Evolutionary conservation across 2,329 filamentous ascomycete species (phyloP).

Genomic region (Aspergillus aculeatinus): DNA sequence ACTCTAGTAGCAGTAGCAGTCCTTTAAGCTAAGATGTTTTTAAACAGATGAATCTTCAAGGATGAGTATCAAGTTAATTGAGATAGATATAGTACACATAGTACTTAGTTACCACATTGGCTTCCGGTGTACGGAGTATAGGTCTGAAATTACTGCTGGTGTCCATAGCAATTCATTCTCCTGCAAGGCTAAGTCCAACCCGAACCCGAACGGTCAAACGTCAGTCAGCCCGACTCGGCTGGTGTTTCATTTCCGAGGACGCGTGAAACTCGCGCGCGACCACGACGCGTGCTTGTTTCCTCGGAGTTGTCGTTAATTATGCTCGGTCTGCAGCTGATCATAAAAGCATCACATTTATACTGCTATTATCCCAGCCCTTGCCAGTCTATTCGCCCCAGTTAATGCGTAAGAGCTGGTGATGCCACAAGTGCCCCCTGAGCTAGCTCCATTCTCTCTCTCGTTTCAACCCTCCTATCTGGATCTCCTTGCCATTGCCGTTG

Average conservation of each 20-base stretch:
- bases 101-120: too few species aligned
- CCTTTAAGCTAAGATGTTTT: too few species aligned
- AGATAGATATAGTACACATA: too few species aligned
- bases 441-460: background rate
- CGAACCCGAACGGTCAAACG: too few species aligned
- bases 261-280: background rate
- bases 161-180: too few species aligned
- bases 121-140: too few species aligned
- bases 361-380: background rate
- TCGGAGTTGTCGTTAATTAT: background rate
- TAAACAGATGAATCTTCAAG: too few species aligned
- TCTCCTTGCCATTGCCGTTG: too few species aligned
- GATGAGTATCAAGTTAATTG: too few species aligned
- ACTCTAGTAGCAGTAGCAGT: too few species aligned
- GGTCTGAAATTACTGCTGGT: too few species aligned
- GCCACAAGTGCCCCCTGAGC: background rate
- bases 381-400: background rate
- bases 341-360: background rate
- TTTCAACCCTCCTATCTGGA: background rate
- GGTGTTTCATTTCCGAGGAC: constrained; percentile 1
- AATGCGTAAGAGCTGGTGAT: background rate
- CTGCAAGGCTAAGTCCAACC: too few species aligned
- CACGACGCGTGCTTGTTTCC: constrained; percentile 6
- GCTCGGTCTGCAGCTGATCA: background rate
- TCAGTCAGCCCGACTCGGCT: background rate